Evolutionary conservation across 2,329 filamentous ascomycete species (phyloP).

Genomic region (Botrytis porri): DNA sequence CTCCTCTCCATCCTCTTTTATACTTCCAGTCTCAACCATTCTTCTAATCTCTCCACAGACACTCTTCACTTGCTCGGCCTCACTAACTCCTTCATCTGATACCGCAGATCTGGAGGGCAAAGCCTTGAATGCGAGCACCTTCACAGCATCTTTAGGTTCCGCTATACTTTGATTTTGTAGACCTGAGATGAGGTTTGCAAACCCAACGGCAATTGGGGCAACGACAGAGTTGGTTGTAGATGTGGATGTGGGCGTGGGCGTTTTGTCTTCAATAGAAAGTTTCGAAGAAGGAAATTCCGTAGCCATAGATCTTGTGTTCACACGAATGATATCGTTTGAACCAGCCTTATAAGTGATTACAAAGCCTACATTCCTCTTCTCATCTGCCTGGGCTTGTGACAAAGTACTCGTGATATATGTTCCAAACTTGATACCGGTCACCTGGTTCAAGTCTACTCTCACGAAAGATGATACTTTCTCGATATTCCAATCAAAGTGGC

Average conservation of each 20-base stretch:
- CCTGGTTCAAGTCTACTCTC: slow-evolving; percentile 71
- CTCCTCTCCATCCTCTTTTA: slow-evolving; percentile 39
- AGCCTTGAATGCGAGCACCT: slow-evolving; percentile 55
- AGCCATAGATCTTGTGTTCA: slow-evolving; percentile 81
- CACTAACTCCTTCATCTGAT: slow-evolving; percentile 29
- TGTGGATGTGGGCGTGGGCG: slow-evolving; percentile 17
- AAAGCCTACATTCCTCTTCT: slow-evolving; percentile 78
- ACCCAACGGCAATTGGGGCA: slow-evolving; percentile 22
- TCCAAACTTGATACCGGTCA: slow-evolving; percentile 72
- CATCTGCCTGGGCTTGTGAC: slow-evolving; percentile 72
- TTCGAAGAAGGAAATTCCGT: slow-evolving; percentile 39
- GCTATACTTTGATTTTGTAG: slow-evolving; percentile 13
- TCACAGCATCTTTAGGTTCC: slow-evolving; percentile 23
- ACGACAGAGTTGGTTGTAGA: slow-evolving; percentile 21
- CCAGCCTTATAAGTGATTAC: slow-evolving; percentile 74
- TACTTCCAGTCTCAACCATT: slow-evolving; percentile 52
- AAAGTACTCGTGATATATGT: slow-evolving; percentile 90
- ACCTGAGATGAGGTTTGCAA: slow-evolving; percentile 15
- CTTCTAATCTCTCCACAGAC: slow-evolving; percentile 36
- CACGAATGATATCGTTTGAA: slow-evolving; percentile 67
- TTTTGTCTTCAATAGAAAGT: slow-evolving; percentile 35
- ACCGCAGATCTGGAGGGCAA: slow-evolving; percentile 48
- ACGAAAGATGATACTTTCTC: slow-evolving; percentile 95
- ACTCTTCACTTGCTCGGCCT: slow-evolving; percentile 36
- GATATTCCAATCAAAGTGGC: slow-evolving; percentile 89